Conservation (phyloP, 805 yeast species). For the Peterozyma toletana region DNA sequence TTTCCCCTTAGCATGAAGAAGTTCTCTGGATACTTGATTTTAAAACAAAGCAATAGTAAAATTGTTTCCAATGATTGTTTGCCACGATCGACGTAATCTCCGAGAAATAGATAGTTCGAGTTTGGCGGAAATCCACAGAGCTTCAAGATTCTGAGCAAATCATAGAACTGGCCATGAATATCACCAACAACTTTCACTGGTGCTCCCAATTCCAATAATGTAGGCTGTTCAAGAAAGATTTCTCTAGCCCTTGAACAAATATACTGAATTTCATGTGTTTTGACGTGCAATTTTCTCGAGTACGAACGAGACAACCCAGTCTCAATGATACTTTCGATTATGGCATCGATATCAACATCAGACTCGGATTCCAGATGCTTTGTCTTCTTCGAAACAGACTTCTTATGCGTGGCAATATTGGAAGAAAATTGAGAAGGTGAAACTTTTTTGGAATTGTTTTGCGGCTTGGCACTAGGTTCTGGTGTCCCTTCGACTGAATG, state of each 20-base stretch:
- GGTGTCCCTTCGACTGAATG: constrained; percentile 22
- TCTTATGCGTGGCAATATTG: neutral
- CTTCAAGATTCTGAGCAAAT: constrained; percentile 46
- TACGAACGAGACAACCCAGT: constrained; percentile 36
- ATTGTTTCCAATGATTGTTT: constrained; percentile 51
- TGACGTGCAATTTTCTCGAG: constrained; percentile 42
- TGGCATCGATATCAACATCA: constrained; percentile 50
- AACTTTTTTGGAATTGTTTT: neutral
- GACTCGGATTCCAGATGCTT: neutral
- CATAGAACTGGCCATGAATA: constrained; percentile 64
- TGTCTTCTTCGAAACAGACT: neutral
- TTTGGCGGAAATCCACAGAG: constrained; percentile 56
- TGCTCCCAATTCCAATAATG: constrained; percentile 57
- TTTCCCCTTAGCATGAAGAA: constrained; percentile 95
- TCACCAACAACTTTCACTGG: constrained; percentile 84
- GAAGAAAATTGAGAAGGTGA: neutral
- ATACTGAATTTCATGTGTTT: constrained; percentile 45
- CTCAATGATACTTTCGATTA: constrained; percentile 53
- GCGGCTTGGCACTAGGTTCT: constrained; percentile 11
- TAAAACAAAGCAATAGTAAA: constrained; percentile 41
- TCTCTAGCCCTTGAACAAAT: constrained; percentile 54
- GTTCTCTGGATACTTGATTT: constrained; percentile 70
- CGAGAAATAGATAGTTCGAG: constrained; percentile 47
- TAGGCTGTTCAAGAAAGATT: constrained; percentile 57
- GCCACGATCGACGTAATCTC: constrained; percentile 57